phyloP scores from a whole-genome alignment of 169 alveolate genomes.

The Plasmodium cynomolgi region DNA sequence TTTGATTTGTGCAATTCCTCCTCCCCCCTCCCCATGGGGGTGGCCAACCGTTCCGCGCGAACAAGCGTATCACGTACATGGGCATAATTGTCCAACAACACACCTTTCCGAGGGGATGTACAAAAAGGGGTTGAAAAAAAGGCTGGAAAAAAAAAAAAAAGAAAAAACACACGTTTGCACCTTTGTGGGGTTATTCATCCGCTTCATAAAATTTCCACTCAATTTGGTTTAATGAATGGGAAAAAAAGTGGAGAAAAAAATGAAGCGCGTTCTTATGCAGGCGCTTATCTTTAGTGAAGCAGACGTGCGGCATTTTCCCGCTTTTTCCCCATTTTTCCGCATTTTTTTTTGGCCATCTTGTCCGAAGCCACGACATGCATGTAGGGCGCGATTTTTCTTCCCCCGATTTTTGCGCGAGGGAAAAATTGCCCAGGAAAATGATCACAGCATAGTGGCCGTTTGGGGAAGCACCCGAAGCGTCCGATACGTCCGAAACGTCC shows the following conservation, averaged over 20 bases:
- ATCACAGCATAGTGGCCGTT: background rate
- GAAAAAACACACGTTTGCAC: background rate
- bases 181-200: background rate
- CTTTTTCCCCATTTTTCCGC: background rate
- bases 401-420: background rate
- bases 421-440: background rate
- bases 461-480: background rate
- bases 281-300: background rate
- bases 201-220: background rate
- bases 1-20: background rate
- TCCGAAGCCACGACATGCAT: background rate
- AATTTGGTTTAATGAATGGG: background rate
- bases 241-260: background rate
- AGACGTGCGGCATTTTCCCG: background rate
- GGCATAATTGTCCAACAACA: background rate
- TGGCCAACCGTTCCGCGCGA: background rate
- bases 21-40: background rate
- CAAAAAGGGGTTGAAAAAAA: background rate
- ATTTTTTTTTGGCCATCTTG: background rate
- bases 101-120: background rate
- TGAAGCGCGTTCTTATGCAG: background rate
- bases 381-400: background rate
- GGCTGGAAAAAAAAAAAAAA: background rate
- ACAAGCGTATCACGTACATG: background rate
- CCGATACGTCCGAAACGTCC: background rate